Percentiles rank a stretch among this genome's conserved stretches.
Evolutionary conservation across 192 early-diverging fungal species (phyloP).

Genomic region (Mortierella claussenii): DNA sequence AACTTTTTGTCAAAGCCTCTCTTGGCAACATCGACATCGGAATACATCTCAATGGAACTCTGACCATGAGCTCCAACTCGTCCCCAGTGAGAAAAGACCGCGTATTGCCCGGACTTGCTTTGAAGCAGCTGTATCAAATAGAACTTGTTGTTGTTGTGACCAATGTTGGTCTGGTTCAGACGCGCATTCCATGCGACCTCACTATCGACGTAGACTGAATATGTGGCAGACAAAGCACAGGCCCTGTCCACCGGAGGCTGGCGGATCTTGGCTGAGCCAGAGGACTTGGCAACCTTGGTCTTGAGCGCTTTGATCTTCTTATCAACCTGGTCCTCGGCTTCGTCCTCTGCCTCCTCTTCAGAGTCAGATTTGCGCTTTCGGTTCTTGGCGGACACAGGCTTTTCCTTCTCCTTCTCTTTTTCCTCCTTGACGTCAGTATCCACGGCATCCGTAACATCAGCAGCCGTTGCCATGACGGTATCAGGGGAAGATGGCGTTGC

Average conservation of each 20-base stretch:
- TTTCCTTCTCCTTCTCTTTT: background rate
- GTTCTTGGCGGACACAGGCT: slow-evolving; percentile 2
- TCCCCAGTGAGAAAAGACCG: slow-evolving; percentile 80
- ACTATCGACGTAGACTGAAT: slow-evolving; percentile 43
- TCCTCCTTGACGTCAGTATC: background rate
- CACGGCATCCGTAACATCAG: background rate
- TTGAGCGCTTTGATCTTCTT: slow-evolving; percentile 46
- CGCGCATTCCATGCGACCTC: slow-evolving; percentile 64
- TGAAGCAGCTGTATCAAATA: slow-evolving; percentile 73
- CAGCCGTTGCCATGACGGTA: slow-evolving; percentile 2
- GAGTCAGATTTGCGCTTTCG: slow-evolving; percentile 29
- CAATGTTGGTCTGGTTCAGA: slow-evolving; percentile 77
- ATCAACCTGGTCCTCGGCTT: slow-evolving; percentile 20
- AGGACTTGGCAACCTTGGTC: slow-evolving; percentile 26
- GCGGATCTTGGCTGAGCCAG: slow-evolving; percentile 21
- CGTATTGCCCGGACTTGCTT: slow-evolving; percentile 49
- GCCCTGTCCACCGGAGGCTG: slow-evolving; percentile 41
- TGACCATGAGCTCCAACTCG: slow-evolving; percentile 74
- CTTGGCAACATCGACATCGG: slow-evolving; percentile 46
- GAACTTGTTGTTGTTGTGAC: slow-evolving; percentile 80
- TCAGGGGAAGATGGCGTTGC: background rate
- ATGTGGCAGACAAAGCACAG: background rate
- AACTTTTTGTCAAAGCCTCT: slow-evolving; percentile 72
- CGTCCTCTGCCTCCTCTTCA: slow-evolving; percentile 14
- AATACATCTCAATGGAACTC: slow-evolving; percentile 32